Base-by-base conservation (phyloP, 1,284 basidiomycete genomes). In the Malassezia brasiliensis region DNA sequence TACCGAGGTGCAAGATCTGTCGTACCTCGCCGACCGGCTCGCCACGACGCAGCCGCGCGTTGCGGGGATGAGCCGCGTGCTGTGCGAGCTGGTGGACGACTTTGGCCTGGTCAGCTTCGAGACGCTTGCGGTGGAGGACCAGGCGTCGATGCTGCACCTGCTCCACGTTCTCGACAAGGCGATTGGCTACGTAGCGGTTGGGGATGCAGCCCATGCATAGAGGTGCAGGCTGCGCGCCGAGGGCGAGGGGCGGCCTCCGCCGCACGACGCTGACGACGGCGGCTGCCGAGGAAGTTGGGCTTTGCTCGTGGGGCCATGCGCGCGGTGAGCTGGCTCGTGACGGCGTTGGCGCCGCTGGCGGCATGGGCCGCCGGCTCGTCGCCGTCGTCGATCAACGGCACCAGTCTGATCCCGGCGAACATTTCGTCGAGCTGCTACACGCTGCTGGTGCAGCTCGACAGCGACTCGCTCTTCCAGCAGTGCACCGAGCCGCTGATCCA, bases 41-140 rank as follows among this genome's bases (percentile, higher is more conserved):
- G 47, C 17, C 11, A 32, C 34, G 28, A 45, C 49, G 17, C 44
- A 47, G 50, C 59, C 66, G 54, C 62, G 62, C 38, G 54, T 60
- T 40, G 66, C 63, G 12, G 53, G 59, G 30, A 78, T 98, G 41
- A 98, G 96, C 74, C 83, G 85, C 79, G 85, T 87, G 0, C 85
- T 96, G 70, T 86, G 88, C 60, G 90, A 88, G 32, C 77, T 98
- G 20, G 83, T 98, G 35, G 90, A 96, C 72, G 93, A 96, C 72
- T 96, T 85, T 74, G 81, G 85, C n/a, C 81, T 96, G 11, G 90
- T 98, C 25, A 86, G 87, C 0, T 98, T 99, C 67, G 93, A 98
- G 77, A 98, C 94, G 0, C 81, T 99, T 0, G 91, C 90, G 0
- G 68, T 73, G 7, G 72, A 73, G 44, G 72, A 74, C 51, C 60